Base-by-base conservation (phyloP, 352 stramenopile genomes). In the Blastocystis sp. region DNA sequence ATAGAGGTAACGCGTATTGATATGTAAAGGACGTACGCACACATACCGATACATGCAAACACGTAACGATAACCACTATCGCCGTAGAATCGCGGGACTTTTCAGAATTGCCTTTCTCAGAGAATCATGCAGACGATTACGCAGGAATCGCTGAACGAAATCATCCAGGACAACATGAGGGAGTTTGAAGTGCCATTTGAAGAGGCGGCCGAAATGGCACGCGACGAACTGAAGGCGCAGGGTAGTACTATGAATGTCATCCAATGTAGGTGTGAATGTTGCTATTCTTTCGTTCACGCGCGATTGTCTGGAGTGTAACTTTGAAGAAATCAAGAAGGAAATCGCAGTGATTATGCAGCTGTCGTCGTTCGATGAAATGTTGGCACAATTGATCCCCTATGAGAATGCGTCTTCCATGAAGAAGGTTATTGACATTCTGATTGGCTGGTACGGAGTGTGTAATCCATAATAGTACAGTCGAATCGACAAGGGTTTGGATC, bases 141-240 rank as follows among this genome's bases (percentile, higher is more conserved):
- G 4, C 87, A 88, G 63, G 59, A 87, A 32, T 42, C 81, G 0
- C 88, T 88, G 34, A 86, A 88, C 34, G 86, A 84, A 49, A 56
- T 64, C 18, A 84, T 88, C 11, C 34, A 48, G 46, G 86, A 87
- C 27, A 89, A 89, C 65, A 87, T 88, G 64, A 54, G 88, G 24
- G 87, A 89, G 34, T 88, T 89, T 81, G 87, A 89, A 21, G 87
- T 88, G 44, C 21, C 75, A 9, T 63, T 67, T 11, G 24, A 86
- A 27, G 87, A 89, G 53, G 87, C 87, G 18, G 46, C 88, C n/a
- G 14, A 87, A 16, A 87, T 88, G 29, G 79, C 87, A 1, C 36
- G 72, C 27, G 67, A 89, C 27, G 71, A 89, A 36, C 87, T 79
- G 18, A 48, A 87, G 42, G 24, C n/a, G 1, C 86, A 88, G 72